Base-by-base conservation (phyloP, 345 rosid genomes). In the Pistacia vera region DNA sequence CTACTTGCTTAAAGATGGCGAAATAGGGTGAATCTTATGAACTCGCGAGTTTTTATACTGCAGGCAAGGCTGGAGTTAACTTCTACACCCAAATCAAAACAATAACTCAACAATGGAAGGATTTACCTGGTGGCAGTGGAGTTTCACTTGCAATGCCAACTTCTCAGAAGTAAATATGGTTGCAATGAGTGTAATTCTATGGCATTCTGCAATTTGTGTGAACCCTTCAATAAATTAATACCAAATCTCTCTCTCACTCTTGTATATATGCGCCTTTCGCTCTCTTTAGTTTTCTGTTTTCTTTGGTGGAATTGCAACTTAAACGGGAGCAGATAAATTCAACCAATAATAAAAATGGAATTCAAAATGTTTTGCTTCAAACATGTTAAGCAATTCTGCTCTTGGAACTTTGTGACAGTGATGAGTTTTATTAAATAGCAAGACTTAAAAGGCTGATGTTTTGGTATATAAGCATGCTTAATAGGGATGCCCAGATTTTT, bases 91-190 rank as follows among this genome's bases (percentile, higher is more conserved):
- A 92, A 84, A 89, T 93, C 77, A 95, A 93, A 72, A 95, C 99
- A 58, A 81, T 95, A 49, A 95, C 99, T 52, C 99, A 95, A 75
- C 99, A 93, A 70, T 95, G 99, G 99, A 96, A 93, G 86, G 97
- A 91, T 82, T 86, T 90, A 74, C 93, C 96, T 4, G 86, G 80
- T 11, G 88, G 91, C 25, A 75, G 75, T 4, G 89, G 92, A 56
- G 90, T 93, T 72, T 96, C 98, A 20, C 88, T 96, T n/a, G 99
- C 98, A 56, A 96, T 96, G 99, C 99, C 99, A 13, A 96, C 97
- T 8, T 96, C 98, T 6, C 93, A 90, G 79, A 90, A 92, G 88
- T 82, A 81, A 63, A 82, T 82, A 41, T 25, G 20, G 56, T 65
- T 35, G 20, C 4, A 54, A 17, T 63, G 16, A 18, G 66, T 17